Conservation (phyloP, 164 flowering plant genomes). For the Chimonanthus salicifolius region DNA sequence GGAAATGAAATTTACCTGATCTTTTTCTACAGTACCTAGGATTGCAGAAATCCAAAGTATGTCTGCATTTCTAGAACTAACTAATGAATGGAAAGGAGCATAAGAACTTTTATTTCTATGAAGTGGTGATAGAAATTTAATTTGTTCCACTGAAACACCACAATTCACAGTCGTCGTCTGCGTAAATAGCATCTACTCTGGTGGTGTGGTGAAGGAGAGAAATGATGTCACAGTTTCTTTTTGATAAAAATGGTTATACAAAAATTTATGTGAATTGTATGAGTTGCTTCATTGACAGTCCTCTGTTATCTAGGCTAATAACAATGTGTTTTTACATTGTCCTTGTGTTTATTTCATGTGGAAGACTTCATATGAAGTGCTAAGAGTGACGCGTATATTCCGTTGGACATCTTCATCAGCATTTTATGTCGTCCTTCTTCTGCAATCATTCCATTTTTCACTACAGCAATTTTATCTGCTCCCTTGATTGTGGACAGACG, state of each 20-base stretch:
- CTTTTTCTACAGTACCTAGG: too few species aligned
- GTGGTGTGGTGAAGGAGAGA: neutral
- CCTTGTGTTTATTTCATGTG: neutral
- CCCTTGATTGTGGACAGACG: conserved; percentile 53
- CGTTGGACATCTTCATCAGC: conserved; percentile 43
- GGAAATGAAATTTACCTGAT: too few species aligned
- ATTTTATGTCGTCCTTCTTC: conserved; percentile 66
- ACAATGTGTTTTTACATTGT: neutral
- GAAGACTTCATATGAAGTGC: conserved; percentile 48
- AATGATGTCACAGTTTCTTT: neutral
- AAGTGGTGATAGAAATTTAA: too few species aligned
- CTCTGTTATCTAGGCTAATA: neutral
- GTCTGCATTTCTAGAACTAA: too few species aligned
- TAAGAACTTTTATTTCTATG: too few species aligned
- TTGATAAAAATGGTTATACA: neutral
- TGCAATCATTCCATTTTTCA: conserved; percentile 56
- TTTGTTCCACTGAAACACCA: too few species aligned
- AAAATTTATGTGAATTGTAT: neutral
- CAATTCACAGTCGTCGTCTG: too few species aligned
- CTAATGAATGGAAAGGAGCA: too few species aligned
- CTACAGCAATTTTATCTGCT: conserved; percentile 58
- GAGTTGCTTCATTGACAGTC: neutral
- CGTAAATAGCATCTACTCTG: too few species aligned
- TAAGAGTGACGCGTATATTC: conserved; percentile 58
- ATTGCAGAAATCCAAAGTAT: too few species aligned